Evolutionary conservation across 192 early-diverging fungal species (phyloP).

Genomic region (Rhizophlyctis rosea): DNA sequence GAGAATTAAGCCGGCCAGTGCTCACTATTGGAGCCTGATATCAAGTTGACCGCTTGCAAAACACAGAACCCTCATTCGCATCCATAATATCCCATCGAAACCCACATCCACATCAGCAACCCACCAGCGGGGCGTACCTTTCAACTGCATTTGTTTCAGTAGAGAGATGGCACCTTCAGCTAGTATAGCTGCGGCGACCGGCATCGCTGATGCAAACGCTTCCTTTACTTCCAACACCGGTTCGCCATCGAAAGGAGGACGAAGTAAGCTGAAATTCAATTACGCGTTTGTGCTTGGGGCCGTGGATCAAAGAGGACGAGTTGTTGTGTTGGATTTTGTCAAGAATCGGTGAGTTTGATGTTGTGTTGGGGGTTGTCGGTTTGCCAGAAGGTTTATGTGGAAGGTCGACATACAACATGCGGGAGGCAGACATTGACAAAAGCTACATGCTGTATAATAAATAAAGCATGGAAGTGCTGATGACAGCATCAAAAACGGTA

Average conservation of each 20-base stretch:
- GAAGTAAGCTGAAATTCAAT: neutral
- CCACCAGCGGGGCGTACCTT: conserved; percentile 23
- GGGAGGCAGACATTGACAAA: neutral
- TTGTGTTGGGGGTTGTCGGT: neutral
- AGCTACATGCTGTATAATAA: neutral
- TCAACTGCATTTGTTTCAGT: conserved; percentile 29
- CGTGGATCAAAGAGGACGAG: conserved; percentile 46
- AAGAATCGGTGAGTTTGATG: conserved; percentile 40
- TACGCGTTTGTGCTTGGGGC: conserved; percentile 33
- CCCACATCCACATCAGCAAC: neutral
- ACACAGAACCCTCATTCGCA: conserved; percentile 33
- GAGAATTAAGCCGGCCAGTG: too few relatives aligned
- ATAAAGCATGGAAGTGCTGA: too few relatives aligned
- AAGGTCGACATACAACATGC: neutral
- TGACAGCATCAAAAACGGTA: too few relatives aligned
- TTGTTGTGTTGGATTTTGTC: conserved; percentile 43
- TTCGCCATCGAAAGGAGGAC: neutral
- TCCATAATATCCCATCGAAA: conserved; percentile 19
- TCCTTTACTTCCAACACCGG: neutral
- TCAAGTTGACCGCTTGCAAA: conserved; percentile 4
- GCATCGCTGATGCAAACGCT: neutral
- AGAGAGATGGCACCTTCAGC: conserved; percentile 13
- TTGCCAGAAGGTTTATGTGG: neutral
- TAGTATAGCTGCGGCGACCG: conserved; percentile 5
- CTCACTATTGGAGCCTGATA: too few relatives aligned